phyloP scores from a whole-genome alignment of 2,329 filamentous ascomycete genomes.

The Teratosphaeria nubilosa region DNA sequence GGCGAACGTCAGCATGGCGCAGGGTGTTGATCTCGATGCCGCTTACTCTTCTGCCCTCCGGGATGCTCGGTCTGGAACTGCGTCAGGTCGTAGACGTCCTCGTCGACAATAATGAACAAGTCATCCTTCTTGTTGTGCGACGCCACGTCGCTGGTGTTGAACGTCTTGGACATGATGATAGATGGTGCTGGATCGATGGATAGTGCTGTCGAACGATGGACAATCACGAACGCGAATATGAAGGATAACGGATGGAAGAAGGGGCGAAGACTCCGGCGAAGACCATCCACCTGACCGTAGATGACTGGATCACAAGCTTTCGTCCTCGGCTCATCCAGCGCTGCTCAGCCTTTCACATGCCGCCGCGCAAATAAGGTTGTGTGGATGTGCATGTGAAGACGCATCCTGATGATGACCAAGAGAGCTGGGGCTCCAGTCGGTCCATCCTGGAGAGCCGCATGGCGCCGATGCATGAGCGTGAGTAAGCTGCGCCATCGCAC shows the following conservation, averaged over 20 bases:
- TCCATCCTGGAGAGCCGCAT: background rate
- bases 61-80: slow-evolving; percentile 47
- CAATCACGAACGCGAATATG: background rate
- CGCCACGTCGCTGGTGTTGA: slow-evolving; percentile 74
- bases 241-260: background rate
- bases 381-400: background rate
- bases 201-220: background rate
- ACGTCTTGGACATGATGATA: slow-evolving; percentile 74
- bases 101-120: slow-evolving; percentile 83
- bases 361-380: background rate
- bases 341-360: background rate
- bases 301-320: background rate
- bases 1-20: background rate
- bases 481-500: background rate
- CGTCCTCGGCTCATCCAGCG: background rate
- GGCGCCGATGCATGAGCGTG: background rate
- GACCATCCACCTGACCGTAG: background rate
- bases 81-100: slow-evolving; percentile 91
- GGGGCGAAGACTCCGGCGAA: background rate
- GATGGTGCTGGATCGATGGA: background rate
- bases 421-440: background rate
- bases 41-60: slow-evolving; percentile 53
- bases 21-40: background rate
- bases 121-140: slow-evolving; percentile 81
- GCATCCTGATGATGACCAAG: background rate